A percentile compares a stretch with the other conserved stretches of the same genome.
These are phyloP conservation scores for Lecanosticta acicola DNA, from an alignment of 2,329 filamentous ascomycete genomes.

Conservation along the genomic window DNA sequence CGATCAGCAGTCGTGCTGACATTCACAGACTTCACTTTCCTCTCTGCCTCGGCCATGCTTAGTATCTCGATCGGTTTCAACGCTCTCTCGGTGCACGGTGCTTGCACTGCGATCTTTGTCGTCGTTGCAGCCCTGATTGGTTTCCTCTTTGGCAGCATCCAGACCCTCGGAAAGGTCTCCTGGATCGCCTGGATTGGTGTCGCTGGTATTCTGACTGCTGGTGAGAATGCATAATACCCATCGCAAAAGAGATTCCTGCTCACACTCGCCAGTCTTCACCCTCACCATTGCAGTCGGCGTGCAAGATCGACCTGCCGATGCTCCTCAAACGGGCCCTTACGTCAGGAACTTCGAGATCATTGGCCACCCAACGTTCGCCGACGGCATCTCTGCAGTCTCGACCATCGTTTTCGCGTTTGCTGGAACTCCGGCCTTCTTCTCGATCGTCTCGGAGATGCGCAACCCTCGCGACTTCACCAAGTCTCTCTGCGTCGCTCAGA, in stretches of 20 bases:
- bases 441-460: conserved; percentile 38
- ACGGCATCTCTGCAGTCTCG: conserved; percentile 56
- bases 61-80: conserved; percentile 26
- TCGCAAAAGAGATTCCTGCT: not conserved
- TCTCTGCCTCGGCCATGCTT: conserved; percentile 36
- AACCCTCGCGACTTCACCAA: conserved; percentile 33
- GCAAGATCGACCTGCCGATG: conserved; percentile 33
- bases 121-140: conserved; percentile 39
- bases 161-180: conserved; percentile 32
- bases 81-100: conserved; percentile 24
- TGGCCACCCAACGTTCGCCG: conserved; percentile 36
- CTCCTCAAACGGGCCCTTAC: conserved; percentile 28
- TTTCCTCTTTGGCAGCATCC: conserved; percentile 33
- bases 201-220: conserved; percentile 19
- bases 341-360: conserved; percentile 30
- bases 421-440: conserved; percentile 36
- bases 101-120: conserved; percentile 40
- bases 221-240: no score
- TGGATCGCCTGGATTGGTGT: conserved; percentile 35
- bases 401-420: conserved; percentile 42
- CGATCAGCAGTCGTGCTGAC: not conserved
- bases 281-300: conserved; percentile 33
- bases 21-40: conserved; percentile 21
- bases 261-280: conserved; percentile 20
- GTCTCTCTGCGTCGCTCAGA: conserved; percentile 29